phyloP scores from a whole-genome alignment of 2,329 filamentous ascomycete genomes.

The Myriangium duriaei region DNA sequence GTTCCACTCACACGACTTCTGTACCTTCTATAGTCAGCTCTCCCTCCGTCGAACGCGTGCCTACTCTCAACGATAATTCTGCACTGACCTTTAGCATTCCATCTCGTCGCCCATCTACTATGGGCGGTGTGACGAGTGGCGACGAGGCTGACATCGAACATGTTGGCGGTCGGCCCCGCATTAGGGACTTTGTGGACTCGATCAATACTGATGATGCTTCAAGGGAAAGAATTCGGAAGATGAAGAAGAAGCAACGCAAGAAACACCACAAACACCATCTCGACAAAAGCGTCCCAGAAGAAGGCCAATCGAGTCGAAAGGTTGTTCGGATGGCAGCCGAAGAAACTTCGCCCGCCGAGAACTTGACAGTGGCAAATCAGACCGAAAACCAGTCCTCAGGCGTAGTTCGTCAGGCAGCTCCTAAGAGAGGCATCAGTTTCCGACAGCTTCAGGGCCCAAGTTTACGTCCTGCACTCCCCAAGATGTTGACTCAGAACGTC shows the following conservation, averaged over 20 bases:
- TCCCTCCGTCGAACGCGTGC: constrained; percentile 28
- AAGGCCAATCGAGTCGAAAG: constrained; percentile 10
- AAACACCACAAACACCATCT: constrained; percentile 29
- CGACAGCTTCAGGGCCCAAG: constrained; percentile 17
- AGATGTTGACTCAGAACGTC: constrained; percentile 58
- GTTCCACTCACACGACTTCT: constrained; percentile 49
- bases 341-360: constrained; percentile 9
- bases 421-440: constrained; percentile 41
- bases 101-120: constrained; percentile 25
- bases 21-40: constrained; percentile 33
- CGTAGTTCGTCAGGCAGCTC: constrained; percentile 1
- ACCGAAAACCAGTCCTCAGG: constrained; percentile 22
- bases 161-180: constrained; percentile 34
- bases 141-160: constrained; percentile 38
- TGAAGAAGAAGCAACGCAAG: constrained; percentile 32
- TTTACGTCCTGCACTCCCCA: constrained; percentile 49
- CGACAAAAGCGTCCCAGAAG: constrained; percentile 18
- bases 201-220: constrained; percentile 16
- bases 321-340: constrained; percentile 12
- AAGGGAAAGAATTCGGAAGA: constrained; percentile 29
- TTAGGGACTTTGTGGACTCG: constrained; percentile 36
- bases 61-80: constrained; percentile 18
- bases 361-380: constrained; percentile 27
- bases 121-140: constrained; percentile 34
- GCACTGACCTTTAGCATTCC: constrained; percentile 9